These are phyloP conservation scores for Penicillium paradoxum DNA, from an alignment of 495 filamentous ascomycete species.

Conservation along the genomic window DNA sequence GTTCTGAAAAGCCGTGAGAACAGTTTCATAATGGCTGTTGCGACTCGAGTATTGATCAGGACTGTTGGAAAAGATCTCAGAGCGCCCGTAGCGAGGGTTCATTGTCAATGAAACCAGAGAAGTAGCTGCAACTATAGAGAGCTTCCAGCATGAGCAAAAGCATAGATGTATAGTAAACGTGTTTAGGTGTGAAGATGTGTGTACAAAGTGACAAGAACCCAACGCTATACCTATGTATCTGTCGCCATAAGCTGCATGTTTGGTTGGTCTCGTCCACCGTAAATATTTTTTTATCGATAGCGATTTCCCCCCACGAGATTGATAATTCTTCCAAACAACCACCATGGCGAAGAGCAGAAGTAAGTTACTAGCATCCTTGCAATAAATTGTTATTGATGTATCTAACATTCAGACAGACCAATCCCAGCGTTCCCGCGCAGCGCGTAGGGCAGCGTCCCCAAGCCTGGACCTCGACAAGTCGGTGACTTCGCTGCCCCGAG, in stretches of 20 bases:
- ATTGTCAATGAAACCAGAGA: conserved; percentile 28
- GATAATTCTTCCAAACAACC: conserved; percentile 20
- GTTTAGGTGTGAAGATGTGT: conserved; percentile 6
- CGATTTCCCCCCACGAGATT: conserved; percentile 29
- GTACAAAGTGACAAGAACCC: neutral
- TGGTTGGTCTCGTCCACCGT: conserved; percentile 26
- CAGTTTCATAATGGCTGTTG: conserved; percentile 34
- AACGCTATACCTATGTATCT: conserved; percentile 11
- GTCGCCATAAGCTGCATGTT: conserved; percentile 21
- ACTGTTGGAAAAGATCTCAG: conserved; percentile 31
- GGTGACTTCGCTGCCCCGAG: conserved; percentile 55
- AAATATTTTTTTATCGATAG: conserved; percentile 44
- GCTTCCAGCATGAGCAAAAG: conserved; percentile 18
- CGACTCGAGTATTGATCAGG: conserved; percentile 23
- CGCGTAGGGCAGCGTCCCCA: conserved; percentile 65
- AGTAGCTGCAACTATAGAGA: conserved; percentile 22
- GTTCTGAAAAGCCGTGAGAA: conserved; percentile 23
- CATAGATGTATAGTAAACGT: neutral
- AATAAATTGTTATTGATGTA: conserved; percentile 1
- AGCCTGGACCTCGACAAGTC: conserved; percentile 73
- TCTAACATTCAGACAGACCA: conserved; percentile 32
- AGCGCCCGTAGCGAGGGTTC: conserved; percentile 35
- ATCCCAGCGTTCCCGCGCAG: conserved; percentile 64
- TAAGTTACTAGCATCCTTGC: conserved; percentile 21
- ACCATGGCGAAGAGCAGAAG: conserved; percentile 50